Evolutionary conservation across 441 rosid species (phyloP).

Genomic region (Gossypium trilobum): DNA sequence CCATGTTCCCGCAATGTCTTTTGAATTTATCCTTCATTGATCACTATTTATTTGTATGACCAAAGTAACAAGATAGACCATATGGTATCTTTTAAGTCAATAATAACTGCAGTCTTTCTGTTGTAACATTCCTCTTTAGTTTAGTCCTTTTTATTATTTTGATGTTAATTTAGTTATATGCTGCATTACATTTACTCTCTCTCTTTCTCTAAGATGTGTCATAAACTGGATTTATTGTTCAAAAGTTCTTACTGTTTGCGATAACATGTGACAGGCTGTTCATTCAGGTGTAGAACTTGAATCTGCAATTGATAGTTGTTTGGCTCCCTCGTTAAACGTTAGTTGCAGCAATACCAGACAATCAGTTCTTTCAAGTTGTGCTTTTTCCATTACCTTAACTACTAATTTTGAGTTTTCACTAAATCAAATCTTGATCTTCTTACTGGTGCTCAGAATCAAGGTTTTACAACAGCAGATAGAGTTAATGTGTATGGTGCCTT

Average conservation of each 20-base stretch:
- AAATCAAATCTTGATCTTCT: slow-evolving; percentile 15
- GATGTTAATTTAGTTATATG: background rate
- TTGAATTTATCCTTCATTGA: background rate
- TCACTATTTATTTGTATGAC: background rate
- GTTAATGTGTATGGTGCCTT: slow-evolving; percentile 26
- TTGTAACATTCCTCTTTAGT: background rate
- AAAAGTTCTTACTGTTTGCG: slow-evolving; percentile 3
- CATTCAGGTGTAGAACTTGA: slow-evolving; percentile 72
- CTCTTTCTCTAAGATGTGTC: background rate
- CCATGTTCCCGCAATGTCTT: too few species aligned
- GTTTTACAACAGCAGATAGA: slow-evolving; percentile 15
- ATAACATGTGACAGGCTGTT: slow-evolving; percentile 38
- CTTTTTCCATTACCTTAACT: slow-evolving; percentile 16
- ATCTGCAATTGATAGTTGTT: slow-evolving; percentile 41
- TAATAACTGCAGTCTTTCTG: background rate
- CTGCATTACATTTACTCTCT: background rate
- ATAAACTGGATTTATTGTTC: background rate
- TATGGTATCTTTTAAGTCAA: background rate
- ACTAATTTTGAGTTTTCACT: slow-evolving; percentile 4
- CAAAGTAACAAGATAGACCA: background rate
- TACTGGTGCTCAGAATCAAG: slow-evolving; percentile 31
- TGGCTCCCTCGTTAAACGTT: slow-evolving; percentile 28
- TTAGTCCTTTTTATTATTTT: background rate
- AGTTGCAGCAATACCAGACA: background rate
- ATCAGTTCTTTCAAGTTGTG: slow-evolving; percentile 14